A percentile compares a stretch with the other conserved stretches of the same genome.
Conservation (phyloP, 192 early-diverging fungal species). For the Spinellus fusiger region DNA sequence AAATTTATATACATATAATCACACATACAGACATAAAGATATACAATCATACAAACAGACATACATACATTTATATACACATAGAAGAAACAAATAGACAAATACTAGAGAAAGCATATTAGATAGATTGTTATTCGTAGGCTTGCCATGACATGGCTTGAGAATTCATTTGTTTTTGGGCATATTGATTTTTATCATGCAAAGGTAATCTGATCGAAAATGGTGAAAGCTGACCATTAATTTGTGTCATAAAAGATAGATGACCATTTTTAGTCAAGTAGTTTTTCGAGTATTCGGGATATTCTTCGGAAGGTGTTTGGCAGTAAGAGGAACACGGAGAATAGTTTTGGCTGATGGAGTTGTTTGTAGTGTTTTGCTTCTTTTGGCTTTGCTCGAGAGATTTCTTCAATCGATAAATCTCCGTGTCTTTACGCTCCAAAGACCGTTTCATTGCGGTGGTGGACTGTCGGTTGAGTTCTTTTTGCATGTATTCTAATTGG, state of each 20-base stretch:
- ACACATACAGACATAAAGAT: too few species aligned
- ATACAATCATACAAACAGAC: too few species aligned
- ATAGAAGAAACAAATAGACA: too few species aligned
- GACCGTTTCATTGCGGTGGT: background rate
- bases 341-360: background rate
- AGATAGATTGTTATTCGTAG: too few species aligned
- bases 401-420: background rate
- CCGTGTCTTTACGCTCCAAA: background rate
- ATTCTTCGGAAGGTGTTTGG: background rate
- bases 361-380: background rate
- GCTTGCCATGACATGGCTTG: background rate
- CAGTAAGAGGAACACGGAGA: background rate
- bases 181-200: background rate
- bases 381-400: background rate
- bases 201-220: slow-evolving; percentile 4
- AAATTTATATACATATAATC: background rate
- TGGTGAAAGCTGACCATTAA: slow-evolving; percentile 12
- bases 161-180: background rate
- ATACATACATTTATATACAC: too few species aligned
- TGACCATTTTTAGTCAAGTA: slow-evolving; percentile 6
- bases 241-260: slow-evolving; percentile 11
- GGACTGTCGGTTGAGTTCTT: slow-evolving; percentile 3
- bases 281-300: background rate
- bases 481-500: slow-evolving; percentile 12
- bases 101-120: too few species aligned